Evolutionary conservation across 2,329 filamentous ascomycete species (phyloP).

Genomic region (Diaporthe sp.): DNA sequence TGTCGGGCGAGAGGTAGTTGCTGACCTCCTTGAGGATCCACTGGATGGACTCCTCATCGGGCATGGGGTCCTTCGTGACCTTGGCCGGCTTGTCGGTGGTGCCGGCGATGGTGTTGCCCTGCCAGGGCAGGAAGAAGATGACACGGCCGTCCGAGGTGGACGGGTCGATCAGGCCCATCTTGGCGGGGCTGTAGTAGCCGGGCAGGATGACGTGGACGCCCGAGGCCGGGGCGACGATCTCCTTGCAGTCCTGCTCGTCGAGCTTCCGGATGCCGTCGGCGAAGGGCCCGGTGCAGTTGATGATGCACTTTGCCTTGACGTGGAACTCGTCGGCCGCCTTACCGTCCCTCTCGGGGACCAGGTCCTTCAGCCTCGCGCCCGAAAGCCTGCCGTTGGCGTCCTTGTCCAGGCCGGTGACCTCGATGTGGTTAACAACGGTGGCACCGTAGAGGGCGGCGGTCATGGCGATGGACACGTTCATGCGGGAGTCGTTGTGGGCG

Average conservation of each 20-base stretch:
- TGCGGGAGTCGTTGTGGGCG: constrained; percentile 88
- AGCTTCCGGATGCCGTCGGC: constrained; percentile 85
- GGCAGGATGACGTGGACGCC: constrained; percentile 88
- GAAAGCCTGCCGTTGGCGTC: constrained; percentile 77
- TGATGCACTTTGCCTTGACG: constrained; percentile 83
- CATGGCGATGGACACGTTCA: constrained; percentile 87
- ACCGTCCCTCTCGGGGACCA: constrained; percentile 70
- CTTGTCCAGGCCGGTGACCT: constrained; percentile 82
- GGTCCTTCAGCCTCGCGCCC: constrained; percentile 77
- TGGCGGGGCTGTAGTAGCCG: constrained; percentile 81
- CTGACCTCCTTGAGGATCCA: constrained; percentile 86
- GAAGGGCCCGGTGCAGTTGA: constrained; percentile 89
- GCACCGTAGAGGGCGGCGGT: constrained; percentile 85
- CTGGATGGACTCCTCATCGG: constrained; percentile 82
- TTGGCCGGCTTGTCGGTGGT: constrained; percentile 83
- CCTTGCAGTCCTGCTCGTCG: constrained; percentile 77
- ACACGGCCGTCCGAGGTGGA: constrained; percentile 87
- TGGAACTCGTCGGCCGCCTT: constrained; percentile 70
- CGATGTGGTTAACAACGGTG: constrained; percentile 85
- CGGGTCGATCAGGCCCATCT: constrained; percentile 88
- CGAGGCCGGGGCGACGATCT: constrained; percentile 85
- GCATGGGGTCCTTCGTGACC: constrained; percentile 78
- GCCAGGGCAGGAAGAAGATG: constrained; percentile 90
- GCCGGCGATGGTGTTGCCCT: constrained; percentile 87
- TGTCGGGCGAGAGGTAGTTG: constrained; percentile 82